Conservation (phyloP, 768 basidiomycete species). For the Auriscalpium orientale region DNA sequence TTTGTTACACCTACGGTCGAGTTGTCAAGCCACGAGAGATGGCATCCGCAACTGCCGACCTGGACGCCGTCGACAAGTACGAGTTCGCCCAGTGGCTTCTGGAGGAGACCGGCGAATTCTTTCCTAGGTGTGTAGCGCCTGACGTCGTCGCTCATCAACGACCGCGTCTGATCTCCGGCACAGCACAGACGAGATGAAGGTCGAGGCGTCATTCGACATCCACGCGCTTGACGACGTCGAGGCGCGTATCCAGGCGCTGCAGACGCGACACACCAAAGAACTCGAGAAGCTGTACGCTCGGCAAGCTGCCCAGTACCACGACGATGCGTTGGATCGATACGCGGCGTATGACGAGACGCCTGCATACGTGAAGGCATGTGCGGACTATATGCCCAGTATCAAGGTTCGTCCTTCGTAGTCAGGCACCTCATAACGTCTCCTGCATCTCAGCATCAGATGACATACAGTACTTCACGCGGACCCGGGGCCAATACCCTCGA, state of each 20-base stretch:
- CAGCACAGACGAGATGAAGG: conserved; percentile 2
- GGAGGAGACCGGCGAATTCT: conserved; percentile 10
- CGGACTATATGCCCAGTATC: neutral
- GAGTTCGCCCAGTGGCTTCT: conserved; percentile 14
- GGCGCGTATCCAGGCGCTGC: conserved; percentile 24
- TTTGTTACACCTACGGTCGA: neutral
- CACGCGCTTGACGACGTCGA: conserved; percentile 23
- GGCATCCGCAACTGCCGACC: neutral
- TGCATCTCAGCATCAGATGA: too few relatives aligned
- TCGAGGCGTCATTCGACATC: neutral
- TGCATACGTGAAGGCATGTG: neutral
- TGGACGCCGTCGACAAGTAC: conserved; percentile 6
- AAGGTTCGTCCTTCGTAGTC: conserved; percentile 2
- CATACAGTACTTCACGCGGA: too few relatives aligned
- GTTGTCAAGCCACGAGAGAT: neutral
- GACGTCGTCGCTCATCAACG: neutral
- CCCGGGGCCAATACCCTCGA: neutral
- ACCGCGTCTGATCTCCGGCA: neutral
- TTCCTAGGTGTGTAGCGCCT: conserved; percentile 12
- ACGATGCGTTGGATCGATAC: conserved; percentile 26
- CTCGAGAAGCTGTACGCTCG: conserved; percentile 24
- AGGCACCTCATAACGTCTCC: neutral
- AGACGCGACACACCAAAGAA: conserved; percentile 22
- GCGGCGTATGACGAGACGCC: conserved; percentile 10
- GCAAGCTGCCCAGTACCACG: conserved; percentile 24